Evolutionary conservation across 2,329 filamentous ascomycete genomes (phyloP).

Genomic region (Beauveria sp.): DNA sequence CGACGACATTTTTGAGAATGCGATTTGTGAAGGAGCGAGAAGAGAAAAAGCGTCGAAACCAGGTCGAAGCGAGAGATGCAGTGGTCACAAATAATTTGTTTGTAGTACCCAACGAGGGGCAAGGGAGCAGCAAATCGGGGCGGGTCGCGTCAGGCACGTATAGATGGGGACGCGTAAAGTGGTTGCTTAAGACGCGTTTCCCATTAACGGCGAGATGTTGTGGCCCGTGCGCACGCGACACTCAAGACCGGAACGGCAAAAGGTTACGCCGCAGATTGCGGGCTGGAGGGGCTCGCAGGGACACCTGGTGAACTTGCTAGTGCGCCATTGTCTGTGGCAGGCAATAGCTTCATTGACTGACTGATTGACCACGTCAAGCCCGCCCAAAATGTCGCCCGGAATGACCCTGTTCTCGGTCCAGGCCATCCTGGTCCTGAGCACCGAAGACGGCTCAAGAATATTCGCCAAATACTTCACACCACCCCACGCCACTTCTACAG

Average conservation of each 20-base stretch:
- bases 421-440: conserved; percentile 70
- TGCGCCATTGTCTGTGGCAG: conserved; percentile 2
- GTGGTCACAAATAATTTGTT: conserved; percentile 15
- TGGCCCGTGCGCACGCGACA: conserved; percentile 22
- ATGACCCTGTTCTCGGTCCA: conserved; percentile 71
- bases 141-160: conserved; percentile 18
- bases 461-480: conserved; percentile 85
- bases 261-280: conserved; percentile 20
- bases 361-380: conserved; percentile 1
- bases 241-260: conserved; percentile 20
- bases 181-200: conserved; percentile 19
- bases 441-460: conserved; percentile 84
- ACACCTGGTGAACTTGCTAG: conserved; percentile 12
- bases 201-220: conserved; percentile 10
- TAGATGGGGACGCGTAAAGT: conserved; percentile 32
- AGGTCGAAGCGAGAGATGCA: conserved; percentile 11
- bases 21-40: conserved; percentile 10
- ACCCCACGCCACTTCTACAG: conserved; percentile 43
- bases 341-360: conserved; percentile 9
- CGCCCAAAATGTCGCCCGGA: conserved; percentile 57
- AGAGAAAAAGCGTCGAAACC: conserved; percentile 1
- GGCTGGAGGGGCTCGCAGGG: conserved; percentile 10
- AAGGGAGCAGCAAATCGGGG: conserved; percentile 12
- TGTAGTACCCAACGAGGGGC: conserved; percentile 16
- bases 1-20: conserved; percentile 31